These are phyloP conservation scores for Dioszegia aurantiaca DNA, from an alignment of 768 basidiomycete species.

Conservation along the genomic window DNA sequence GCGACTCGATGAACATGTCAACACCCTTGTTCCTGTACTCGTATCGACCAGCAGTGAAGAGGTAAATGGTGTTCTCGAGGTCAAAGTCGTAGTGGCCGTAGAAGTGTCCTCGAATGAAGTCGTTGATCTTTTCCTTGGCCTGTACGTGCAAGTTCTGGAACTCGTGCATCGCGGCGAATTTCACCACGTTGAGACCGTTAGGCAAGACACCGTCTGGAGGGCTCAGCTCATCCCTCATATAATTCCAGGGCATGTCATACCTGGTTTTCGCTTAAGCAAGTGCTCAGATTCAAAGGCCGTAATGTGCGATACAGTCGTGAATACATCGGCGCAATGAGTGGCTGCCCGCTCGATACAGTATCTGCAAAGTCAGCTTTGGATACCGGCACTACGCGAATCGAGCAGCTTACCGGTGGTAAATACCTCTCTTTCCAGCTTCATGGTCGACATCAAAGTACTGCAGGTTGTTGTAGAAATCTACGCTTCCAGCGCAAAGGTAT, in stretches of 20 bases:
- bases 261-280: constrained; percentile 86
- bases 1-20: constrained; percentile 97
- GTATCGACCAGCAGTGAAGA: constrained; percentile 99
- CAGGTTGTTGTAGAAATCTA: constrained; percentile 99
- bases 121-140: constrained; percentile 95
- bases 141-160: constrained; percentile 86
- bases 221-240: background rate
- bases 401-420: constrained; percentile 69
- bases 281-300: constrained; percentile 97
- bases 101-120: constrained; percentile 95
- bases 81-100: constrained; percentile 98
- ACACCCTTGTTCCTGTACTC: constrained; percentile 99
- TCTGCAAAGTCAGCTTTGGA: constrained; percentile 25
- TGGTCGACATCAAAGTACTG: constrained; percentile 99
- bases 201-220: constrained; percentile 83
- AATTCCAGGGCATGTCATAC: constrained; percentile 30
- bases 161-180: constrained; percentile 99
- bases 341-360: constrained; percentile 97
- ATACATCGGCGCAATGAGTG: constrained; percentile 93
- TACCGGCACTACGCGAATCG: background rate
- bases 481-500: constrained; percentile 95
- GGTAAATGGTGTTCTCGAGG: constrained; percentile 69
- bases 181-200: constrained; percentile 96
- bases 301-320: constrained; percentile 97
- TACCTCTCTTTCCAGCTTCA: constrained; percentile 97